Conservation (phyloP, 2,329 filamentous ascomycete genomes). For the Chaetomium olivaceum region DNA sequence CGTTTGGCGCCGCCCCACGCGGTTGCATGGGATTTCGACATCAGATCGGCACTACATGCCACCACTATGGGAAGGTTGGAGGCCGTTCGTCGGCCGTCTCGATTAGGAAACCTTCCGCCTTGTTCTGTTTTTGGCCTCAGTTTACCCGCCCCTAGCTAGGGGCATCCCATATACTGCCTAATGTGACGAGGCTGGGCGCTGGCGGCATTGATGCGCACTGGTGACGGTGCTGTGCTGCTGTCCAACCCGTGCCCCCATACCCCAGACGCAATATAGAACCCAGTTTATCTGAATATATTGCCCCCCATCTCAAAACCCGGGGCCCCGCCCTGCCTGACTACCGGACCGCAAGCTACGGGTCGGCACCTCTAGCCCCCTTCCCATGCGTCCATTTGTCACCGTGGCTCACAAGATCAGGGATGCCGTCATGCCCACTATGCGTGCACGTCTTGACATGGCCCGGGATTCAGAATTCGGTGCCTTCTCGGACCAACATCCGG, state of each 20-base stretch:
- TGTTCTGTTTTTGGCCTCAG: conserved; percentile 14
- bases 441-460: conserved; percentile 28
- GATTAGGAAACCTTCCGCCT: conserved; percentile 31
- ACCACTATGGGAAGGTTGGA: conserved; percentile 10
- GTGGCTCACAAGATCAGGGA: conserved; percentile 26
- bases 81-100: conserved; percentile 28
- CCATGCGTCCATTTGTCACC: conserved; percentile 23
- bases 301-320: conserved; percentile 29
- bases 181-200: conserved; percentile 25
- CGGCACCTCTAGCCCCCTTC: conserved; percentile 22
- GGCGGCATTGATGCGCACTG: conserved; percentile 28
- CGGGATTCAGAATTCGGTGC: conserved; percentile 30
- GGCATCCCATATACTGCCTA: conserved; percentile 29
- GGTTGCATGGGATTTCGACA: conserved; percentile 19
- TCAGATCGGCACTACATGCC: conserved; percentile 23
- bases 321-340: conserved; percentile 34
- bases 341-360: conserved; percentile 29
- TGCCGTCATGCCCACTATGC: conserved; percentile 31
- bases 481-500: conserved; percentile 30
- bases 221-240: conserved; percentile 24
- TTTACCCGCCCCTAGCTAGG: conserved; percentile 16
- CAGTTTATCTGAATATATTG: conserved; percentile 37
- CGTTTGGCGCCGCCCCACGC: conserved; percentile 5
- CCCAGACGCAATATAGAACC: conserved; percentile 31
- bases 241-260: conserved; percentile 23